Evolutionary conservation across 306 rosid genomes (phyloP), one percentile per base, ranked within the genome.

Genomic region (Casuarina cunninghamiana): DNA sequence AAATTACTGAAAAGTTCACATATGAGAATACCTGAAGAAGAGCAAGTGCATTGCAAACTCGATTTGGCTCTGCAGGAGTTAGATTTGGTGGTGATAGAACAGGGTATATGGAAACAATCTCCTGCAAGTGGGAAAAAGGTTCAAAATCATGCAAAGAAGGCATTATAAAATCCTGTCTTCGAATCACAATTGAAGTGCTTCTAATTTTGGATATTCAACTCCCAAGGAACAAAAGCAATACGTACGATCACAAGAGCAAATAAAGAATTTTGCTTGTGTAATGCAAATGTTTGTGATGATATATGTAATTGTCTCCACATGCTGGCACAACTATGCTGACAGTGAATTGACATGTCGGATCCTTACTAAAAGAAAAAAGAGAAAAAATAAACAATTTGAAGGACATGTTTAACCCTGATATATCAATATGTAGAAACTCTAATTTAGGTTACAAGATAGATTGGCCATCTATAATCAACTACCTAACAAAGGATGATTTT

Each of bases 41-140:
- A 3, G 96, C 94, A 75, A 94, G 94, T 12, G 94, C 94, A 78
- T 94, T 94, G 90, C 98, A 94, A 58, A 89, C 94, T 80, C 97
- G 89, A 81, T 87, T 92, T 19, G 98, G 92, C 69, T 94, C 97
- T 9, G 81, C 87, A 16, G 85, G 84, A 61, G 93, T 84, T 55
- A 94, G 89, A 79, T 87, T 86, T 62, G 94, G 91, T 3, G 93
- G 90, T 9, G 96, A 90, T 61, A 94, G 84, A 84, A 82, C 85
- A 10, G 94, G 96, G 81, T 91, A 92, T 72, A 92, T 89, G 65
- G 93, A 85, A 81, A 90, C 81, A 60, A 94, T 90, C 85, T 94
- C 96, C 98, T 94, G 86, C 45, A 84, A 67, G 54, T 17, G 42
- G 32, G 43, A 17, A 83, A 77, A 69, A 66, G 53, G 35, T 50